Base-by-base conservation (phyloP, 805 yeast species). In the Spathaspora gorwiae region DNA sequence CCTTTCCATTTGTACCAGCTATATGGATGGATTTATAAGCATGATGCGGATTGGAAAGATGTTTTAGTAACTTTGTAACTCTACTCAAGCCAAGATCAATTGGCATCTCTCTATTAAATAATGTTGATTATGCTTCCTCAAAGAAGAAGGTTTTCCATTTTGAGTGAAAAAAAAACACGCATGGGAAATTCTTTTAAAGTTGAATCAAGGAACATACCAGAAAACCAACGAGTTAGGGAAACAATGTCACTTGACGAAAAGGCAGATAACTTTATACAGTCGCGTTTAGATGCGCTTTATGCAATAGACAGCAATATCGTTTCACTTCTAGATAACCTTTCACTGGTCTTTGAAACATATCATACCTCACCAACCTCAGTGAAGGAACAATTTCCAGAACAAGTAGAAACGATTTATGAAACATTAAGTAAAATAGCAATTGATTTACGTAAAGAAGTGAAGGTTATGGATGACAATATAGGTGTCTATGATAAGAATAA, bases 1-100 rank as follows among this genome's bases (percentile, higher is more conserved):
- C 99, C 59, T 92, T 92, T 0, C 99, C 99, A 59, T 92, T 92
- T 7, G 99, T 92, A 0, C 99, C 99, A 0, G 97, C 97, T 4
- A 94, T 76, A 59, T 94, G 99, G n/a, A 94, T 69, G 0, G 89
- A 81, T 49, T 79, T 78, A 56, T 80, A 80, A 5, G 66, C 54
- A 12, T 60, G 49, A 35, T 88, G 94, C 0, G 96, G 97, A 54
- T 81, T 78, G 0, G 88, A 89, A 15, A 90, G 66, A 33, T 57
- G 56, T 26, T 51, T 51, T 7, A 72, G 61, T 24, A 72, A 60
- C 38, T 52, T 56, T 4, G 56, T 42, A 7, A 72, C 60, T 40
- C 76, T 54, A 3, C 64, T 47, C 14, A 72, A 57, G 7, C 72
- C 73, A 37, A 72, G 53, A 46, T 69, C 72, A 37, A 72, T 72